A percentile compares a stretch with the other conserved stretches of the same genome.
Conservation (phyloP, 2,329 filamentous ascomycete genomes). For the Exophiala calicioides region DNA sequence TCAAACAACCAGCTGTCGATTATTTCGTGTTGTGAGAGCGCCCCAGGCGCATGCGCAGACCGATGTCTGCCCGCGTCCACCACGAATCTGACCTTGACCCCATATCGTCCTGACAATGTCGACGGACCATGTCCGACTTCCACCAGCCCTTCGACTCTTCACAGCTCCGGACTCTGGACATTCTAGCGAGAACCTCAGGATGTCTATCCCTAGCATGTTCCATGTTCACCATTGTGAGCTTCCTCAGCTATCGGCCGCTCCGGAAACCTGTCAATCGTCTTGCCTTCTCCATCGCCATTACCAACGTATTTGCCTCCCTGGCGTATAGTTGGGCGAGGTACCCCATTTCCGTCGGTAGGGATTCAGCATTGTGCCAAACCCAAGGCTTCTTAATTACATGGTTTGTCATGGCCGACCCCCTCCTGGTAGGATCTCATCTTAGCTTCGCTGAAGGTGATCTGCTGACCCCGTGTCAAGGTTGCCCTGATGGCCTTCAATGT, state of each 20-base stretch:
- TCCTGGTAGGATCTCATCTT: constrained; percentile 10
- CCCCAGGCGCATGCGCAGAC: too few species aligned
- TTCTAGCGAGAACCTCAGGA: constrained; percentile 20
- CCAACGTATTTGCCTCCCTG: constrained; percentile 19
- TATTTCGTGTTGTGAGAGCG: too few species aligned
- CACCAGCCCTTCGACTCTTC: constrained; percentile 12
- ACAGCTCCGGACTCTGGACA: constrained; percentile 17
- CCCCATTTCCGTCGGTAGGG: constrained; percentile 16
- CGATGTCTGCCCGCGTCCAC: too few species aligned
- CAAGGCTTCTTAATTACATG: constrained; percentile 23
- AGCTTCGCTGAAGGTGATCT: too few species aligned
- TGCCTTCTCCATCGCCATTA: constrained; percentile 22
- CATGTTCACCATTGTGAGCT: constrained; percentile 23
- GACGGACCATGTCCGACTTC: constrained; percentile 17
- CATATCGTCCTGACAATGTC: constrained; percentile 10
- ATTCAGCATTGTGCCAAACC: constrained; percentile 20
- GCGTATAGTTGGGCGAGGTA: constrained; percentile 22
- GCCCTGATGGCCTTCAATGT: constrained; percentile 23
- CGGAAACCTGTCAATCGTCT: constrained; percentile 26
- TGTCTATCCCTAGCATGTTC: constrained; percentile 19
- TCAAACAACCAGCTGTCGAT: too few species aligned
- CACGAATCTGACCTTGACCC: background rate
- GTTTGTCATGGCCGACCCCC: constrained; percentile 26
- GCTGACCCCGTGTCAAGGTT: constrained; percentile 9
- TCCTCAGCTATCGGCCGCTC: constrained; percentile 17